Percentiles rank a stretch among this genome's conserved stretches.
phyloP scores from a whole-genome alignment of 768 basidiomycete species.

The Leccinum imitatum region DNA sequence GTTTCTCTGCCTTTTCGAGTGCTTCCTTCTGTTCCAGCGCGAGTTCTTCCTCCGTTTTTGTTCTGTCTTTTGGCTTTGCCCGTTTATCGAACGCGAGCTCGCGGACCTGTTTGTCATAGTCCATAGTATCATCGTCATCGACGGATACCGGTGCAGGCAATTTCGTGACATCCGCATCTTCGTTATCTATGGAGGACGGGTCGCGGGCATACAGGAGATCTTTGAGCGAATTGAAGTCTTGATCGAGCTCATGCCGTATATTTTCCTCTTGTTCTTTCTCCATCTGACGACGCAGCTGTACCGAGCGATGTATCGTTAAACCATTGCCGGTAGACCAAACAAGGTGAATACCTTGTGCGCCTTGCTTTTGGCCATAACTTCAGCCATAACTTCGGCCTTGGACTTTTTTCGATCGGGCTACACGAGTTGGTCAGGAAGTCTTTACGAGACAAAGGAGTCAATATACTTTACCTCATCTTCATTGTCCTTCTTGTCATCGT shows the following conservation, averaged over 20 bases:
- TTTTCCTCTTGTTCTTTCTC: constrained; percentile 84
- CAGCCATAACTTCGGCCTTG: constrained; percentile 96
- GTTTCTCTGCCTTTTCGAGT: constrained; percentile 82
- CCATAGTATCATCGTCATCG: constrained; percentile 39
- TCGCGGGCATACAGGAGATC: constrained; percentile 64
- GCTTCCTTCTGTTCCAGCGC: constrained; percentile 85
- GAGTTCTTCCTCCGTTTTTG: constrained; percentile 94
- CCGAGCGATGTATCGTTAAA: constrained; percentile 1
- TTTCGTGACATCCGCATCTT: constrained; percentile 20
- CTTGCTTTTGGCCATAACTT: constrained; percentile 97
- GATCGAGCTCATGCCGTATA: constrained; percentile 84
- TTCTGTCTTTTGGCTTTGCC: constrained; percentile 91
- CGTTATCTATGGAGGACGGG: constrained; percentile 42
- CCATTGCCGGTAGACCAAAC: neutral
- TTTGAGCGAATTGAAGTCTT: constrained; percentile 80
- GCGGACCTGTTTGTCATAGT: constrained; percentile 91
- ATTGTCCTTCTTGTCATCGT: constrained; percentile 58
- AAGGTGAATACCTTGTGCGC: constrained; percentile 71
- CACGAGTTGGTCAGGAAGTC: constrained; percentile 3
- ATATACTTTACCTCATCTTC: constrained; percentile 46
- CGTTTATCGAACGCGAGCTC: constrained; percentile 92
- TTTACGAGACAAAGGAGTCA: neutral
- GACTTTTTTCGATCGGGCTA: constrained; percentile 85
- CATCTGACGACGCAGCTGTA: constrained; percentile 81
- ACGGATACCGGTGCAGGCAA: neutral